These are phyloP conservation scores for Terfezia claveryi DNA, from an alignment of 495 filamentous ascomycete genomes.

Conservation along the genomic window DNA sequence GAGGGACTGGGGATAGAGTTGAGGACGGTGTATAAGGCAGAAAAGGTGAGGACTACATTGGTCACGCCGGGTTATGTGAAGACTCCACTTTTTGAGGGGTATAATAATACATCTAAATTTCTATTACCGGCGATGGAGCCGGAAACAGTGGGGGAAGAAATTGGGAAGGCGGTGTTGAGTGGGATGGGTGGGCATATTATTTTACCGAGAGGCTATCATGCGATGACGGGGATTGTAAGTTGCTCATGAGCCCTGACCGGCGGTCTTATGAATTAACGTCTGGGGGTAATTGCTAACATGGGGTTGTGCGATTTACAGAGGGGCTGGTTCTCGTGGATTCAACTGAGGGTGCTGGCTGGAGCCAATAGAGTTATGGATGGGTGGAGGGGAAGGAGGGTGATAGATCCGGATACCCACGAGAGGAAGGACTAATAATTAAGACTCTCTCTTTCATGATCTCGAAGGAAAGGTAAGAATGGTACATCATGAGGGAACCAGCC, in stretches of 20 bases:
- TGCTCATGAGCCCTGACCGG: not conserved
- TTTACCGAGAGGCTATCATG: slow-evolving; percentile 22
- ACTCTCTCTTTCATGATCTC: not conserved
- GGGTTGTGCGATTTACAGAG: slow-evolving; percentile 20
- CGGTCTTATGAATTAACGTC: not conserved
- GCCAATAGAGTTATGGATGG: slow-evolving; percentile 24
- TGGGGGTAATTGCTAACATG: not conserved
- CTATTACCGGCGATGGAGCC: slow-evolving; percentile 34
- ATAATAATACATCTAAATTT: slow-evolving; percentile 30
- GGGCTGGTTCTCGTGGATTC: slow-evolving; percentile 28
- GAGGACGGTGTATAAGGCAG: slow-evolving; percentile 36
- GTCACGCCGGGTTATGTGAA: slow-evolving; percentile 42
- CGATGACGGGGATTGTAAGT: not conserved
- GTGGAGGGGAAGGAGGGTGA: slow-evolving; percentile 28
- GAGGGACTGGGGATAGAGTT: slow-evolving; percentile 46
- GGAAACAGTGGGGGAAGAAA: slow-evolving; percentile 42
- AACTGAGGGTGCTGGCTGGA: slow-evolving; percentile 20
- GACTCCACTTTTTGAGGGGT: slow-evolving; percentile 39
- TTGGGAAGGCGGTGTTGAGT: slow-evolving; percentile 35
- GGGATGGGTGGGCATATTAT: slow-evolving; percentile 38
- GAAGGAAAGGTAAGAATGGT: no score
- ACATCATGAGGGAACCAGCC: no score
- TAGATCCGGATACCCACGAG: slow-evolving; percentile 19
- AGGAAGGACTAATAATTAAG: not conserved
- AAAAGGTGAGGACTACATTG: slow-evolving; percentile 37